Percentiles rank a stretch among this genome's conserved stretches.
phyloP scores from a whole-genome alignment of 345 rosid species.

The Pistacia vera region DNA sequence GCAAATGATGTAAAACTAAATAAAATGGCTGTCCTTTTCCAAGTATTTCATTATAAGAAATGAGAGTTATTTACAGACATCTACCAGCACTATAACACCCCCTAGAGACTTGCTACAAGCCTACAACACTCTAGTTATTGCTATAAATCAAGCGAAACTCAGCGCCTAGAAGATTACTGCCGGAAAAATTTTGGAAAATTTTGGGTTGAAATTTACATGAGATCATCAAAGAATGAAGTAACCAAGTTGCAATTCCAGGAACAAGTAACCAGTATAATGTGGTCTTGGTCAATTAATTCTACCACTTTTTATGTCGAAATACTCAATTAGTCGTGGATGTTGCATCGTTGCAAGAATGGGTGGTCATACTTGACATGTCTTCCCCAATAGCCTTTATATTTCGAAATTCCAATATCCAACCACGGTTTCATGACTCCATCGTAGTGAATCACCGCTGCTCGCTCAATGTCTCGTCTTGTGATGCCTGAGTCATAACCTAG shows the following conservation, averaged over 20 bases:
- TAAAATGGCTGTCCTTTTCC: neutral
- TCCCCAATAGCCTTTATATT: constrained; percentile 80
- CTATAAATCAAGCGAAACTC: constrained; percentile 20
- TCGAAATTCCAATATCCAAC: constrained; percentile 77
- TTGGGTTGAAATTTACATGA: constrained; percentile 39
- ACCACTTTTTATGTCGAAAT: constrained; percentile 7
- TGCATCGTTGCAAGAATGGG: constrained; percentile 65
- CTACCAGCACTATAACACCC: constrained; percentile 10
- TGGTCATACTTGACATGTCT: constrained; percentile 52
- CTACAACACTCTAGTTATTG: constrained; percentile 17
- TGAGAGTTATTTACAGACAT: constrained; percentile 32
- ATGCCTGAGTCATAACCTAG: constrained; percentile 72
- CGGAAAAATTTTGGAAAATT: constrained; percentile 16
- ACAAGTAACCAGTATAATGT: constrained; percentile 8
- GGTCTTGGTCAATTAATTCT: constrained; percentile 13
- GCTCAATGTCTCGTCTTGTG: constrained; percentile 47
- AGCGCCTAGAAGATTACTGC: constrained; percentile 28
- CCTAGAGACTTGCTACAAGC: constrained; percentile 17
- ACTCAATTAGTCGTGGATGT: constrained; percentile 53
- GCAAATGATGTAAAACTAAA: neutral
- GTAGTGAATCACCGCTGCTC: constrained; percentile 83
- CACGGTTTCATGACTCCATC: constrained; percentile 96
- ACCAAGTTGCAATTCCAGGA: constrained; percentile 17
- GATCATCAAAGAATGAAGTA: constrained; percentile 35
- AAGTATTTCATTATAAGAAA: constrained; percentile 9